A percentile compares a stretch with the other conserved stretches of the same genome.
Evolutionary conservation across 164 flowering plant species (phyloP).

Genomic region (Liquidambar formosana): DNA sequence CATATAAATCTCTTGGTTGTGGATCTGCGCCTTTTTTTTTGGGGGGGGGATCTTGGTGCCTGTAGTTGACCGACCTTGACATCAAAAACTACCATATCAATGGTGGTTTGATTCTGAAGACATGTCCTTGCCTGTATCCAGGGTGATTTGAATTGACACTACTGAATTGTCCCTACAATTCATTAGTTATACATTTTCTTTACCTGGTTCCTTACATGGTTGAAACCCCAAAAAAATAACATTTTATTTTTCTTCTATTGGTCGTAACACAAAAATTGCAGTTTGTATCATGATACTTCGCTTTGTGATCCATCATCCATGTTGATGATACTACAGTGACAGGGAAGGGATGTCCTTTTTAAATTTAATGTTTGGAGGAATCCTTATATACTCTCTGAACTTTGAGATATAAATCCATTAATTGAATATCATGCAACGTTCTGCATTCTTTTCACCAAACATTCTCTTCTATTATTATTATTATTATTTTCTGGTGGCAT

Average conservation of each 20-base stretch:
- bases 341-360: background rate
- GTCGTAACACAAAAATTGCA: background rate
- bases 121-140: background rate
- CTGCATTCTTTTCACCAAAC: background rate
- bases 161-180: background rate
- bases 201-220: background rate
- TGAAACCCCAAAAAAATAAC: background rate
- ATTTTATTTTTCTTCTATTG: background rate
- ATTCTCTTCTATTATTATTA: background rate
- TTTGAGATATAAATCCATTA: background rate
- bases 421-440: background rate
- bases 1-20: background rate
- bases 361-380: background rate
- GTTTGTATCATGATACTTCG: background rate
- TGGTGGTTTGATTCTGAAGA: slow-evolving; percentile 1
- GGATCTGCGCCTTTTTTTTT: too few species aligned
- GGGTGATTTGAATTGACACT: background rate
- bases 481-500: background rate
- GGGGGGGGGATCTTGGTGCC: too few species aligned
- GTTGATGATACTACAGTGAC: background rate
- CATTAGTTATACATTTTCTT: too few species aligned
- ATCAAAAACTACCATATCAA: background rate
- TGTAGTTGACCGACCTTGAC: too few species aligned
- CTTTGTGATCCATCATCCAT: background rate
- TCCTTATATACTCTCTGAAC: background rate